Conservation (phyloP, 768 basidiomycete species). For the Coprinopsis cinerea region DNA sequence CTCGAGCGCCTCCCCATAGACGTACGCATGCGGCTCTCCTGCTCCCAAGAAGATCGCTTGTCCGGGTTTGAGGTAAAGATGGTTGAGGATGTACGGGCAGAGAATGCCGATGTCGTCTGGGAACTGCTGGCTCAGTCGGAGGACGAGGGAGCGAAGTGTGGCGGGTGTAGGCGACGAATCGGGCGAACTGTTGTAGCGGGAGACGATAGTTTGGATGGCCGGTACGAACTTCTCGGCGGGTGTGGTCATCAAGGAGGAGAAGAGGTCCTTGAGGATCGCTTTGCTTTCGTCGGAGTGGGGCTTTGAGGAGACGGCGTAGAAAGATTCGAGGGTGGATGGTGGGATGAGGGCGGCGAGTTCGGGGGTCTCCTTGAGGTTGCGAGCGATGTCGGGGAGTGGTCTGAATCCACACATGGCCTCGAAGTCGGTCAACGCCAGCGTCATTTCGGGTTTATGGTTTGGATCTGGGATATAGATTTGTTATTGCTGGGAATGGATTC, state of each 20-base stretch:
- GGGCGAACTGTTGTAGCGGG: constrained; percentile 50
- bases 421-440: constrained; percentile 91
- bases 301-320: constrained; percentile 41
- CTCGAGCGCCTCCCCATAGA: constrained; percentile 95
- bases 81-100: constrained; percentile 86
- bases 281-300: constrained; percentile 45
- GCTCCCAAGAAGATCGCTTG: constrained; percentile 94
- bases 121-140: constrained; percentile 64
- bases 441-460: constrained; percentile 99
- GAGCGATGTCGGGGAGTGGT: constrained; percentile 67
- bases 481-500: constrained; percentile 1
- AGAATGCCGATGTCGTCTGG: constrained; percentile 92
- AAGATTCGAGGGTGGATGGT: constrained; percentile 40
- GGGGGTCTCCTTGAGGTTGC: constrained; percentile 59
- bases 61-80: constrained; percentile 71
- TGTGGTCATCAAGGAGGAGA: constrained; percentile 74
- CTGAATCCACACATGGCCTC: constrained; percentile 89
- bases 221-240: constrained; percentile 47
- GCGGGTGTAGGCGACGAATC: constrained; percentile 30
- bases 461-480: constrained; percentile 46
- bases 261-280: constrained; percentile 70
- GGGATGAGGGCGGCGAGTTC: constrained; percentile 77
- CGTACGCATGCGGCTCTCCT: constrained; percentile 95
- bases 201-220: constrained; percentile 47
- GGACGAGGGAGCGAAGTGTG: constrained; percentile 55